These are phyloP conservation scores for Pyrenula massariospora DNA, from an alignment of 495 filamentous ascomycete genomes.

Conservation along the genomic window DNA sequence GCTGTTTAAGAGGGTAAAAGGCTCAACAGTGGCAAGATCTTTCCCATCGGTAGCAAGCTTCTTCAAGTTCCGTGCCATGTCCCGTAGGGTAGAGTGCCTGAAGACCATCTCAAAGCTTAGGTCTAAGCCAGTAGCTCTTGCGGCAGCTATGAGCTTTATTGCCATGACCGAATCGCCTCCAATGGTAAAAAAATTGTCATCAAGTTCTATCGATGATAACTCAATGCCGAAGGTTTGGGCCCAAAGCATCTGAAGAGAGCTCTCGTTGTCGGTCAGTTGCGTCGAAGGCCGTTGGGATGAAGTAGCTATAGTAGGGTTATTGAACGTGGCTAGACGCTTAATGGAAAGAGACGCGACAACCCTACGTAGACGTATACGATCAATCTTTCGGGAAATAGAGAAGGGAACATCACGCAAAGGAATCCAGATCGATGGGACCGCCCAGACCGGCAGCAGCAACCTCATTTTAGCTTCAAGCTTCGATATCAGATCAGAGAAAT, in stretches of 20 bases:
- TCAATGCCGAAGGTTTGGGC: neutral
- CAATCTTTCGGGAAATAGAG: neutral
- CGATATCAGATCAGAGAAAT: neutral
- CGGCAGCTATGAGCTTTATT: slow-evolving; percentile 40
- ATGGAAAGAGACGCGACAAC: neutral
- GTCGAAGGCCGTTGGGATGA: neutral
- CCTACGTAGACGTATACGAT: neutral
- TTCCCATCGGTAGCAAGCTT: neutral
- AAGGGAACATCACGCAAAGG: neutral
- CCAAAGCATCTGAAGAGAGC: neutral
- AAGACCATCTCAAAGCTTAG: slow-evolving; percentile 41
- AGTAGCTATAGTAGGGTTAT: neutral
- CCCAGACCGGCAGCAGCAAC: neutral
- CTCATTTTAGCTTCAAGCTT: neutral
- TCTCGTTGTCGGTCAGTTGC: neutral
- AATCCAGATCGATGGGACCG: neutral
- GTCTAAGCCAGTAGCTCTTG: slow-evolving; percentile 26
- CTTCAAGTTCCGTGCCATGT: slow-evolving; percentile 23
- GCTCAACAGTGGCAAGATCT: slow-evolving; percentile 15
- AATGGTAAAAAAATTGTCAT: slow-evolving; percentile 40
- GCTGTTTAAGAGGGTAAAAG: slow-evolving; percentile 32
- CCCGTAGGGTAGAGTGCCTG: slow-evolving; percentile 27
- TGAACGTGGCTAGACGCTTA: neutral
- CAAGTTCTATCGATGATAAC: slow-evolving; percentile 20
- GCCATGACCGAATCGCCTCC: slow-evolving; percentile 46